Conservation (phyloP, 1,139 yeast species). For the Arxiozyma slooffiae region DNA sequence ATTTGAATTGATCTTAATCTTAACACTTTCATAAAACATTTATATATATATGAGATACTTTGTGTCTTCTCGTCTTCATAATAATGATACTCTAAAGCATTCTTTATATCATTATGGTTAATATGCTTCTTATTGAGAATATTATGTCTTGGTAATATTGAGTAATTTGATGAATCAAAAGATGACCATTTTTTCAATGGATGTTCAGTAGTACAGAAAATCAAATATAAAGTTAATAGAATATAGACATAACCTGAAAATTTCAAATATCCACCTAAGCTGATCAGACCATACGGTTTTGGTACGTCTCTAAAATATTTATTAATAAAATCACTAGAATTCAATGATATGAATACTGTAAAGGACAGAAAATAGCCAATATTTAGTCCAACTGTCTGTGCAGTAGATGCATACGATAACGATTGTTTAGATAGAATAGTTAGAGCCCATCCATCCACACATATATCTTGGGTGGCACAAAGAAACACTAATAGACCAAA, state of each 20-base stretch:
- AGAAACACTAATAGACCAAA: conserved; percentile 73
- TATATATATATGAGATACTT: conserved; percentile 45
- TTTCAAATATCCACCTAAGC: conserved; percentile 63
- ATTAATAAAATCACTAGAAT: conserved; percentile 88
- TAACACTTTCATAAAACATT: conserved; percentile 67
- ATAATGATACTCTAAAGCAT: no score
- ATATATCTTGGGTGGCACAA: conserved; percentile 97
- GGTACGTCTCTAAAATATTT: conserved; percentile 62
- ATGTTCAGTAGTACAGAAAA: conserved; percentile 53
- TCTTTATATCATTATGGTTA: conserved; percentile 16
- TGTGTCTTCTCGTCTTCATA: conserved; percentile 21
- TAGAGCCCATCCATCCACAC: conserved; percentile 99
- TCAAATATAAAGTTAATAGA: conserved; percentile 53
- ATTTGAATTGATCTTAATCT: conserved; percentile 67
- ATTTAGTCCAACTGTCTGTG: conserved; percentile 91
- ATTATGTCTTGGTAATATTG: background rate
- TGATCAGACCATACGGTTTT: conserved; percentile 51
- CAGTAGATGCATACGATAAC: conserved; percentile 90
- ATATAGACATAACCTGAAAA: conserved; percentile 73
- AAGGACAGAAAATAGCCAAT: conserved; percentile 87
- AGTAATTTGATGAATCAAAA: background rate
- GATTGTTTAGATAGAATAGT: conserved; percentile 73
- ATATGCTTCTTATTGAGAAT: conserved; percentile 17
- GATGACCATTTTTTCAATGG: conserved; percentile 33
- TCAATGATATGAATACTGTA: conserved; percentile 81